Evolutionary conservation across 164 flowering plant genomes (phyloP).

Genomic region (Paratinospora sagittata): DNA sequence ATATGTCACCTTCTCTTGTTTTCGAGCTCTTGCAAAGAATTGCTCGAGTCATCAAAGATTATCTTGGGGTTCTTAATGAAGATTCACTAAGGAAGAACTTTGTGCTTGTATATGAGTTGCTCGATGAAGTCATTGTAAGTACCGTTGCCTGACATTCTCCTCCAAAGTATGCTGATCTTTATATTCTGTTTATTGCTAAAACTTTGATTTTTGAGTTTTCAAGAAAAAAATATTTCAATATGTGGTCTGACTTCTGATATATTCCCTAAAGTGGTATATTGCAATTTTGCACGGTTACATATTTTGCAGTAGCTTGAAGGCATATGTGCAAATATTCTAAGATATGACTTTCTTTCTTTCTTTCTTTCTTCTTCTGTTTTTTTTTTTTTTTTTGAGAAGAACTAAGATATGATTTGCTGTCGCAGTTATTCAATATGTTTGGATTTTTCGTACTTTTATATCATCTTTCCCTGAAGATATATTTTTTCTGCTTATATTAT

Average conservation of each 20-base stretch:
- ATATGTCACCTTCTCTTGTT: conserved; percentile 79
- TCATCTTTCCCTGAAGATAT: background rate
- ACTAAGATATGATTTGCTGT: background rate
- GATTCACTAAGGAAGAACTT: conserved; percentile 89
- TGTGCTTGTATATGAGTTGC: conserved; percentile 95
- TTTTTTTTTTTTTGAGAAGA: no score
- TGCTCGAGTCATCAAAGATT: conserved; percentile 91
- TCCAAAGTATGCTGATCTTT: background rate
- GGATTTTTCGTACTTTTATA: background rate
- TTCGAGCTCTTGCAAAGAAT: conserved; percentile 93
- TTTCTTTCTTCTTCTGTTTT: no score
- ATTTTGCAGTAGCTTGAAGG: no score
- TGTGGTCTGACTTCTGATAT: background rate
- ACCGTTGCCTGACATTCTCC: conserved; percentile 1
- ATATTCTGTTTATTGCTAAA: background rate
- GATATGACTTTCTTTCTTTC: no score
- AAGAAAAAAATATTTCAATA: background rate
- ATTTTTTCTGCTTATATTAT: background rate
- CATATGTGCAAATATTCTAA: background rate
- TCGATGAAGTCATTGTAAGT: conserved; percentile 97
- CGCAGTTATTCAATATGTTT: background rate
- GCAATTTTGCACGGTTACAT: background rate
- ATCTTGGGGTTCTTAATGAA: conserved; percentile 92
- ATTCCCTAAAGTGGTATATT: background rate
- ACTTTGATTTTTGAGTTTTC: no score